Conservation (phyloP, 148 eudicot species). For the Nepenthes mirabilis region DNA sequence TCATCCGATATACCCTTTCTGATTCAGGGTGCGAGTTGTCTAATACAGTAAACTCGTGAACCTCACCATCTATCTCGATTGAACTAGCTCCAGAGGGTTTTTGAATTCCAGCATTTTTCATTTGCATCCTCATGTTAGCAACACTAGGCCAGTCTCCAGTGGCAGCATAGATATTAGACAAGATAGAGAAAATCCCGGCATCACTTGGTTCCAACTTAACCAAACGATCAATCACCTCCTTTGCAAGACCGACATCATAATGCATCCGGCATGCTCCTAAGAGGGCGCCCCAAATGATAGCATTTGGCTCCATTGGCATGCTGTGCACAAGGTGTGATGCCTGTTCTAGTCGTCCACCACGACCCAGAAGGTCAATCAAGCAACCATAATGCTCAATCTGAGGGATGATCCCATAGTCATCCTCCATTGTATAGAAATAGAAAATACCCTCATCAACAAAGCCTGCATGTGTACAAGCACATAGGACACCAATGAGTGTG, state of each 20-base stretch:
- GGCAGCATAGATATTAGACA: conserved; percentile 77
- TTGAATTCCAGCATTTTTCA: conserved; percentile 37
- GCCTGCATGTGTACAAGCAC: conserved; percentile 90
- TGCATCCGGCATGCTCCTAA: conserved; percentile 78
- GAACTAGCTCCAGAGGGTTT: conserved; percentile 76
- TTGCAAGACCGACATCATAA: conserved; percentile 47
- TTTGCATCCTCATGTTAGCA: conserved; percentile 42
- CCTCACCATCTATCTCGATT: conserved; percentile 45
- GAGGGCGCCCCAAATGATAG: conserved; percentile 68
- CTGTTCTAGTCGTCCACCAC: conserved; percentile 67
- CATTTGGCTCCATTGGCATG: conserved; percentile 85
- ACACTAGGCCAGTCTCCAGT: conserved; percentile 68
- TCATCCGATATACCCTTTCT: conserved; percentile 39
- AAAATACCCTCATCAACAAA: conserved; percentile 44
- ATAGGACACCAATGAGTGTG: conserved; percentile 66
- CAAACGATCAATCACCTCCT: conserved; percentile 39
- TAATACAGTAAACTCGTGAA: conserved; percentile 62
- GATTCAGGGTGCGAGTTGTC: conserved; percentile 55
- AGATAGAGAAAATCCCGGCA: conserved; percentile 49
- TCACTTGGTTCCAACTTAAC: conserved; percentile 35
- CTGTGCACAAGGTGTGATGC: conserved; percentile 44
- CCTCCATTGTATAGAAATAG: conserved; percentile 64
- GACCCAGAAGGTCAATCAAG: conserved; percentile 77
- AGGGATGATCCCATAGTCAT: conserved; percentile 42
- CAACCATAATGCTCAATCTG: conserved; percentile 85